A percentile compares a stretch with the other conserved stretches of the same genome.
phyloP scores from a whole-genome alignment of 2,329 filamentous ascomycete species.

The Pestalotiopsis sp. region DNA sequence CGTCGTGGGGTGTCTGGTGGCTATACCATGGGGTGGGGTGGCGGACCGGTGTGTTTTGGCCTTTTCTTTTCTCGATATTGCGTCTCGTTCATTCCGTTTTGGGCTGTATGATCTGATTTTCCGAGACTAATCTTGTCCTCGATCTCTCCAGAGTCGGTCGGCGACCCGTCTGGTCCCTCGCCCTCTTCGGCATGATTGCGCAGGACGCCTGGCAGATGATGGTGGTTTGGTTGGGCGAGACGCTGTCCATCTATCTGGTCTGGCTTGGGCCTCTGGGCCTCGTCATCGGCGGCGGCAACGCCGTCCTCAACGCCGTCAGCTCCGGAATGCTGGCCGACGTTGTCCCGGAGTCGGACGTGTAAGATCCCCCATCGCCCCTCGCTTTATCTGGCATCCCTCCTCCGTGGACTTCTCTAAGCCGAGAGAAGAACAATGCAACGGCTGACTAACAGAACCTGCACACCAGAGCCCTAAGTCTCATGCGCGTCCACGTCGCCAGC shows the following conservation, averaged over 20 bases:
- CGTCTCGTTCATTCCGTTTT: neutral
- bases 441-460: neutral
- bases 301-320: conserved; percentile 30
- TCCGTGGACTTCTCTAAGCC: neutral
- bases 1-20: conserved; percentile 31
- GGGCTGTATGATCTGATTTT: too few species aligned
- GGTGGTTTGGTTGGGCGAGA: conserved; percentile 31
- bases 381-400: neutral
- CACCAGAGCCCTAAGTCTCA: conserved; percentile 38
- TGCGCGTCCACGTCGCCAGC: conserved; percentile 53
- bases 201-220: conserved; percentile 24
- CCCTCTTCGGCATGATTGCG: conserved; percentile 30
- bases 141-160: conserved; percentile 32
- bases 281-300: conserved; percentile 36
- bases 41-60: conserved; percentile 23
- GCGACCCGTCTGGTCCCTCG: conserved; percentile 33
- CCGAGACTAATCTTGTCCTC: neutral
- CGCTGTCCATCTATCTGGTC: conserved; percentile 33
- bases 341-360: conserved; percentile 34
- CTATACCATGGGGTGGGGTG: conserved; percentile 37
- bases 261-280: conserved; percentile 32
- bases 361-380: neutral
- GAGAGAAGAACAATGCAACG: too few species aligned
- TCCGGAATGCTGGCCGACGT: conserved; percentile 37
- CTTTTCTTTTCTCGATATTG: neutral